Percentiles rank a stretch among this genome's conserved stretches.
phyloP scores from a whole-genome alignment of 208 protist genomes.

The Trypanosoma lewisi region DNA sequence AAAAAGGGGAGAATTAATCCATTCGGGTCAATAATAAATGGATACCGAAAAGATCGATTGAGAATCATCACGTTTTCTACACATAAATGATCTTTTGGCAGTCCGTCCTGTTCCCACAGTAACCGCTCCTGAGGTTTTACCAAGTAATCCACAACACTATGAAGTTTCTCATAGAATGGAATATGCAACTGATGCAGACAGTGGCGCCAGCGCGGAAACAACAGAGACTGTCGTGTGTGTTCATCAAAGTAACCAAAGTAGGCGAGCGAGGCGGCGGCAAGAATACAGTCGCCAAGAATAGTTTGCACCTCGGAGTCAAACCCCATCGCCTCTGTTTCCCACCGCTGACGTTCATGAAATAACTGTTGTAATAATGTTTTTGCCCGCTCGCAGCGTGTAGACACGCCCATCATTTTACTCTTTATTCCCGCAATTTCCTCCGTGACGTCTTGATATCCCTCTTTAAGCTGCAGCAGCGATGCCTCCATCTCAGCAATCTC shows the following conservation, averaged over 20 bases:
- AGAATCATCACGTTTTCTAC: slow-evolving; percentile 99
- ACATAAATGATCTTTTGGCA: slow-evolving; percentile 97
- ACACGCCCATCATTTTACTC: slow-evolving; percentile 74
- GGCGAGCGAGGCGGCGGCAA: slow-evolving; percentile 95
- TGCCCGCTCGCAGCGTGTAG: slow-evolving; percentile 91
- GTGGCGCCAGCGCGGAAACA: slow-evolving; percentile 88
- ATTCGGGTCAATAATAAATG: slow-evolving; percentile 98
- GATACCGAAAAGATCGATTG: slow-evolving; percentile 92
- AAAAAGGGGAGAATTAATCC: slow-evolving; percentile 95
- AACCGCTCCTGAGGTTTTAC: slow-evolving; percentile 91
- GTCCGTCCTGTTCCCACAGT: slow-evolving; percentile 91
- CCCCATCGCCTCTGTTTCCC: slow-evolving; percentile 86
- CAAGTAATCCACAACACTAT: slow-evolving; percentile 91
- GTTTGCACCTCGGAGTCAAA: slow-evolving; percentile 90
- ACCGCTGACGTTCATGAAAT: slow-evolving; percentile 92
- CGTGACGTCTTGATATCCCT: slow-evolving; percentile 95
- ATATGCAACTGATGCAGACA: slow-evolving; percentile 69
- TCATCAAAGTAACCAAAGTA: slow-evolving; percentile 99
- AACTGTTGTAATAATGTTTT: slow-evolving; percentile 92
- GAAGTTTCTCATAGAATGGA: slow-evolving; percentile 68
- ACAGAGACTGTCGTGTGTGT: slow-evolving; percentile 71
- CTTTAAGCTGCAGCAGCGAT: slow-evolving; percentile 86
- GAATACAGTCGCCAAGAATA: slow-evolving; percentile 95
- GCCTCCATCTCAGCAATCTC: slow-evolving; percentile 89
- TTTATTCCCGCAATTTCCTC: slow-evolving; percentile 92